These are phyloP conservation scores for Penicillium coprophilum DNA, from an alignment of 495 filamentous ascomycete species.

Conservation along the genomic window DNA sequence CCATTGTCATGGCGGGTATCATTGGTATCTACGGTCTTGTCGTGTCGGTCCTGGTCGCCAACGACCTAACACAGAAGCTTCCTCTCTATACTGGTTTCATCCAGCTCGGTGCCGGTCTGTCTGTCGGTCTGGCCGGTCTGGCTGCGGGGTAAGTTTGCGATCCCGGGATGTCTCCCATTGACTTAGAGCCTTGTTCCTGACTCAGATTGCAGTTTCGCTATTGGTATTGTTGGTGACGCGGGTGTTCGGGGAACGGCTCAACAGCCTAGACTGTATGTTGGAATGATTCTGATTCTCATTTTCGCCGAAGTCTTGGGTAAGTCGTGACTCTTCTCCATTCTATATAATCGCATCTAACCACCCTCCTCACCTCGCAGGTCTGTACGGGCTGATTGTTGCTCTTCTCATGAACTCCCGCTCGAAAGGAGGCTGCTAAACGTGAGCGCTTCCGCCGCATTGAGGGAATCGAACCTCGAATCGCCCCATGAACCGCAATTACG, in stretches of 20 bases:
- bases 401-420: constrained; percentile 92
- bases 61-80: constrained; percentile 76
- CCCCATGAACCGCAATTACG: neutral
- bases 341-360: neutral
- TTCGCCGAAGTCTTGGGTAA: constrained; percentile 98
- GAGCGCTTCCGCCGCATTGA: constrained; percentile 15
- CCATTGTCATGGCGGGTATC: constrained; percentile 99
- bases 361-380: constrained; percentile 53
- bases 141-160: constrained; percentile 76
- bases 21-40: constrained; percentile 99
- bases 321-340: constrained; percentile 24
- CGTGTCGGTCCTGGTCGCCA: constrained; percentile 96
- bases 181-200: constrained; percentile 7
- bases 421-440: constrained; percentile 37
- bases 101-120: constrained; percentile 93
- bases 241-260: constrained; percentile 98
- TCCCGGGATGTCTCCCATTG: neutral
- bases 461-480: constrained; percentile 10
- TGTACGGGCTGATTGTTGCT: constrained; percentile 97
- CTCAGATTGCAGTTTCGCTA: constrained; percentile 67
- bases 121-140: constrained; percentile 94
- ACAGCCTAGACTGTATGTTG: constrained; percentile 95
- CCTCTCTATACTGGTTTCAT: constrained; percentile 95
- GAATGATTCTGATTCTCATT: constrained; percentile 99
- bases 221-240: constrained; percentile 98